A percentile compares a stretch with the other conserved stretches of the same genome.
phyloP scores from a whole-genome alignment of 495 filamentous ascomycete genomes.

The Penicillium bialowiezense region DNA sequence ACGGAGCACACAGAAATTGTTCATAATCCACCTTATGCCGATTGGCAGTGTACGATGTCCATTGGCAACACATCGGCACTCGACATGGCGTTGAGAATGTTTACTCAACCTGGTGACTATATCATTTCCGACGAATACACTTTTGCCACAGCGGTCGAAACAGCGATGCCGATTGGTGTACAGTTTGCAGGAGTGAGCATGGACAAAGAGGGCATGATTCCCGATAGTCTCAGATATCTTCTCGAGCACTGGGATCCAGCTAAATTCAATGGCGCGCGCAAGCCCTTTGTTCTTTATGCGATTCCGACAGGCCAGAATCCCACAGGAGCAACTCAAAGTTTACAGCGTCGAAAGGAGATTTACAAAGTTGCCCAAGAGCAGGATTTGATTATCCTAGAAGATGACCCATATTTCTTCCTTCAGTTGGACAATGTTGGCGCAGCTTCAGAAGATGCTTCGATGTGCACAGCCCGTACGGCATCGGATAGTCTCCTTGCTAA shows the following conservation, averaged over 20 bases:
- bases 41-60: slow-evolving; percentile 21
- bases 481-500: not conserved
- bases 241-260: slow-evolving; percentile 15
- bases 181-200: not conserved
- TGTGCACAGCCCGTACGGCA: not conserved
- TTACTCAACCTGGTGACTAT: slow-evolving; percentile 17
- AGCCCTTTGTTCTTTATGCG: slow-evolving; percentile 33
- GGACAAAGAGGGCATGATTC: not conserved
- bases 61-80: slow-evolving; percentile 25
- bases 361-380: slow-evolving; percentile 66
- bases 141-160: slow-evolving; percentile 14
- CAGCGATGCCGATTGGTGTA: slow-evolving; percentile 7
- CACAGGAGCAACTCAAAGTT: slow-evolving; percentile 67
- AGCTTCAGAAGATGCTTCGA: not conserved
- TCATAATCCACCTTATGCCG: slow-evolving; percentile 24
- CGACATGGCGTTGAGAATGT: slow-evolving; percentile 21
- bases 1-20: slow-evolving; percentile 21
- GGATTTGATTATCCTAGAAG: slow-evolving; percentile 74
- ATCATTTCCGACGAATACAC: slow-evolving; percentile 23
- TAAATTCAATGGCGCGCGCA: slow-evolving; percentile 1
- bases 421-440: not conserved
- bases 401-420: slow-evolving; percentile 64
- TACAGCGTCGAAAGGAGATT: slow-evolving; percentile 53
- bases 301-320: slow-evolving; percentile 81
- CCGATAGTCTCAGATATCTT: slow-evolving; percentile 9